Evolutionary conservation across 1,284 basidiomycete species (phyloP), one percentile per base, ranked within the genome.

Genomic region (Golubevia sp.): DNA sequence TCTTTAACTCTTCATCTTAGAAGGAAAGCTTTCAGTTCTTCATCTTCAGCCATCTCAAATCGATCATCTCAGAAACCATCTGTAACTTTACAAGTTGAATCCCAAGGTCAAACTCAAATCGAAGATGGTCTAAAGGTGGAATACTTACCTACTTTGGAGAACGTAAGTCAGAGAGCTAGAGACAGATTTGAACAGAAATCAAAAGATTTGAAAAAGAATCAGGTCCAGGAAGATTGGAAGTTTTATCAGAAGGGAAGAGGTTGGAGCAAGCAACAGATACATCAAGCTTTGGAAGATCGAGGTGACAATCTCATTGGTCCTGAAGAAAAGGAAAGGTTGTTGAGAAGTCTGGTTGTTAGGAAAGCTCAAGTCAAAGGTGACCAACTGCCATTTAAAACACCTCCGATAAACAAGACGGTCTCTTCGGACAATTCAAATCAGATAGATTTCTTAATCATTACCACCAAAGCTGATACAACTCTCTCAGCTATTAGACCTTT

Each of bases 391-490:
- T 92, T 76, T 86, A 90, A 30, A 89, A 91, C 0, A 25, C 27
- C 59, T 63, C 56, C 15, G 20, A 48, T 57, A 38, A 55, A 24
- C 23, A 27, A 8, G 34, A 38, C 26, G 8, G 48, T 50, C n/a
- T 23, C 55, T 25, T 49, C 56, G 25, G 30, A 34, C 49, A 50
- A 38, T 26, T 11, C 2, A n/a, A 58, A 13, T 55, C 20, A 71
- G 1, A 76, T 83, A 52, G 80, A 83, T 55, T 68, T 72, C 24
- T 88, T 98, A 60, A 87, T 98, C 79, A 88, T 97, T 71, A 89
- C 92, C 34, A 89, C 92, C 62, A 96, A 95, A 82, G 90, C 92
- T 0, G 87, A 90, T 21, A 86, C 88, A 13, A 91, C 91, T 0
- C 56, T 90, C 0, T 71, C 82, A 1, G 90, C 91, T 2, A 77